Base-by-base conservation (phyloP, 208 protist species). In the Trypanosoma cruzi region DNA sequence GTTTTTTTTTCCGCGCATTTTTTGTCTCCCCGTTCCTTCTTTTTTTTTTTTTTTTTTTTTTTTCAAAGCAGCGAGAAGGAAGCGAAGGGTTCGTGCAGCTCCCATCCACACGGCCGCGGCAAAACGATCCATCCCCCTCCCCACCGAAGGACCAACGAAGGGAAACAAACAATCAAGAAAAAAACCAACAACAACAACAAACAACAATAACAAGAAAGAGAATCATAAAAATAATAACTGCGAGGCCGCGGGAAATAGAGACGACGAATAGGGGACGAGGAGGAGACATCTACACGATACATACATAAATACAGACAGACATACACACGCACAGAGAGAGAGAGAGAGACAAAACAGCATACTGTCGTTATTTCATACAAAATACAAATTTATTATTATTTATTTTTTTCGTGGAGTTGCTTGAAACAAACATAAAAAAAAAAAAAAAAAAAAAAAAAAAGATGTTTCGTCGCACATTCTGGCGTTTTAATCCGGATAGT, bases 391-490 rank as follows among this genome's bases (percentile, higher is more conserved):
- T n/a, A n/a, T n/a, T n/a, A n/a, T n/a, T n/a, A n/a, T n/a, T n/a
- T n/a, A n/a, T n/a, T n/a, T n/a, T n/a, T n/a, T n/a, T n/a, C n/a
- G n/a, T n/a, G n/a, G n/a, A n/a, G n/a, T n/a, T n/a, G n/a, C n/a
- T n/a, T n/a, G n/a, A n/a, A n/a, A n/a, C n/a, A 59, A 18, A 59
- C 28, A 53, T 1, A 59, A 8, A 50, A 46, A 14, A 26, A 68
- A 6, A 42, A 71, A 28, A 49, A 60, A 74, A 31, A 40, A 60
- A 31, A 4, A 48, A 34, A 24, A 61, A 53, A 32, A 71, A 36
- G 14, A 94, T 94, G 89, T 73, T 95, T 44, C 84, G 86, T 61
- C 81, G 84, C 11, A 69, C 68, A 2, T 84, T 87, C 48, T 75
- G 49, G 1, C 70, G 61, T 36, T 53, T 89, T 32, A 70, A 53